Evolutionary conservation across 1,284 basidiomycete genomes (phyloP).

Genomic region (Cryptococcus amylolentus): DNA sequence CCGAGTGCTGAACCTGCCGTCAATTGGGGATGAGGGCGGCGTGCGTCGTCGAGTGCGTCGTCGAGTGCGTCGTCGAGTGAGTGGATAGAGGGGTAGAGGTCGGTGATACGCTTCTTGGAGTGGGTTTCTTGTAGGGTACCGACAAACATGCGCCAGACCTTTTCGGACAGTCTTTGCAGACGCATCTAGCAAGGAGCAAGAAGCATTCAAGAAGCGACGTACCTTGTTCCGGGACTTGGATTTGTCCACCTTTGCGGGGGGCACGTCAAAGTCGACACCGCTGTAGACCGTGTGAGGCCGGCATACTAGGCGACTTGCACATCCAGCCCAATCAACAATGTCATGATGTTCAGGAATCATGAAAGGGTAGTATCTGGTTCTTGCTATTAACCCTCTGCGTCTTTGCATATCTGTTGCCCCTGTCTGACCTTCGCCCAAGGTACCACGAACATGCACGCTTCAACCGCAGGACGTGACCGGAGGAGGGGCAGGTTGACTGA

Average conservation of each 20-base stretch:
- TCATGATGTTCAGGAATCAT: too few species aligned
- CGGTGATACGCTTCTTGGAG: not conserved
- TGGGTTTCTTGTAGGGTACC: not conserved
- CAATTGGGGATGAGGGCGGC: too few species aligned
- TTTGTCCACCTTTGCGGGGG: slow-evolving; percentile 37
- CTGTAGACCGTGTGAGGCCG: slow-evolving; percentile 11
- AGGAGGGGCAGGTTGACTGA: too few species aligned
- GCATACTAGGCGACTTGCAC: not conserved
- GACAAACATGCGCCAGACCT: slow-evolving; percentile 57
- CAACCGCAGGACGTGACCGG: too few species aligned
- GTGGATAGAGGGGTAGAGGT: slow-evolving; percentile 51
- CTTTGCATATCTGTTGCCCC: too few species aligned
- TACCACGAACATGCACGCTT: too few species aligned
- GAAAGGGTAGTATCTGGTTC: too few species aligned
- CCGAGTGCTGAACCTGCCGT: slow-evolving; percentile 57
- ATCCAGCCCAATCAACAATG: too few species aligned
- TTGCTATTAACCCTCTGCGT: too few species aligned
- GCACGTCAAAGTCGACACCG: slow-evolving; percentile 37
- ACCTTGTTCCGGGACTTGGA: slow-evolving; percentile 30
- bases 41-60: slow-evolving; percentile 60
- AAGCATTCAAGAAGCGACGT: not conserved
- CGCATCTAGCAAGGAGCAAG: slow-evolving; percentile 8
- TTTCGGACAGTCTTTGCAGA: slow-evolving; percentile 67
- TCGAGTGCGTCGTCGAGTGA: slow-evolving; percentile 70
- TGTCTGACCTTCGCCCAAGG: too few species aligned